Conservation (phyloP, 1,284 basidiomycete genomes). For the Ceratobasidium sp. region DNA sequence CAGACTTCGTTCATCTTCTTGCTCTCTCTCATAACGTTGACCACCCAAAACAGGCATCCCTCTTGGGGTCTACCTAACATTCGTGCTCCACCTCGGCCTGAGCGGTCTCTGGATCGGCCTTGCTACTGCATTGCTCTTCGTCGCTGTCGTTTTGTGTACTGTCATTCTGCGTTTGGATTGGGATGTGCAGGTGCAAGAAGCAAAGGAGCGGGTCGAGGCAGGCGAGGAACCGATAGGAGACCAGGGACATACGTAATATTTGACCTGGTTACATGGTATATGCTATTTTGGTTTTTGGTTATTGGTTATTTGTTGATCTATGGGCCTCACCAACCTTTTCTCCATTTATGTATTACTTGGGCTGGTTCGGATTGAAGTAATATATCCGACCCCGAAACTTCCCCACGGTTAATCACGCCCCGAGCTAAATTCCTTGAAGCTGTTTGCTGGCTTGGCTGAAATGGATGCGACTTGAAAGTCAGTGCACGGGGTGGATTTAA, state of each 20-base stretch:
- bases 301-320: not conserved
- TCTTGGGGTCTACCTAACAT: conserved; percentile 23
- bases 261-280: not conserved
- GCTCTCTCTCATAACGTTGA: not conserved
- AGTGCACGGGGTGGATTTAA: too few species aligned
- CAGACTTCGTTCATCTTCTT: too few species aligned
- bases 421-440: too few species aligned
- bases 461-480: too few species aligned
- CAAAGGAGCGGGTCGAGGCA: conserved; percentile 37
- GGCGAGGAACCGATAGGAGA: not conserved
- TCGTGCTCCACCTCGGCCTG: conserved; percentile 39
- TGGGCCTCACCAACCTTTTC: not conserved
- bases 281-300: not conserved
- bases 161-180: conserved; percentile 45
- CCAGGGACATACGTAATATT: not conserved
- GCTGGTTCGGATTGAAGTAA: too few species aligned
- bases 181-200: conserved; percentile 45
- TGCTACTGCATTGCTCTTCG: conserved; percentile 36
- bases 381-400: too few species aligned
- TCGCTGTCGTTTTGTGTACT: conserved; percentile 14
- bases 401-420: too few species aligned
- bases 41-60: conserved; percentile 15
- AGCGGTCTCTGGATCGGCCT: conserved; percentile 49
- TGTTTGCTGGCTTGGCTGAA: too few species aligned
- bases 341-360: not conserved